phyloP scores from a whole-genome alignment of 768 basidiomycete species.

The Xerocomellus intermedius region DNA sequence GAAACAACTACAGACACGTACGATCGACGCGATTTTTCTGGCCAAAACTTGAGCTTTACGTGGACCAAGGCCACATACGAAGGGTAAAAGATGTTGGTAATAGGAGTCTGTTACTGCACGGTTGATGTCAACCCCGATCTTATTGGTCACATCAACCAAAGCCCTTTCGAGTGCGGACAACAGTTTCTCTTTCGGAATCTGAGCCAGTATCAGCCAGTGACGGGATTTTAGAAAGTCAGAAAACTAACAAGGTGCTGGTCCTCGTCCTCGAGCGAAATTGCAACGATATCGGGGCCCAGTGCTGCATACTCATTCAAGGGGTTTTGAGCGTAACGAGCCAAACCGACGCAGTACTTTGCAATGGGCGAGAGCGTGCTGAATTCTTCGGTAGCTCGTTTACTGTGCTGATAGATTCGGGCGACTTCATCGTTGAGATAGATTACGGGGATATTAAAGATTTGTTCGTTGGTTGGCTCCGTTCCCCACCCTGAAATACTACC shows the following conservation, averaged over 20 bases:
- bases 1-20: slow-evolving; percentile 36
- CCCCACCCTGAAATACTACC: slow-evolving; percentile 24
- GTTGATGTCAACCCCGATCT: slow-evolving; percentile 95
- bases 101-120: slow-evolving; percentile 85
- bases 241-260: slow-evolving; percentile 77
- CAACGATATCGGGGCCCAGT: slow-evolving; percentile 77
- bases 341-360: slow-evolving; percentile 89
- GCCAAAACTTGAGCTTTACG: slow-evolving; percentile 86
- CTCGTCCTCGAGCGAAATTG: slow-evolving; percentile 81
- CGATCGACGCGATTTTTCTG: slow-evolving; percentile 75
- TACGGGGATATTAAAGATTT: slow-evolving; percentile 62
- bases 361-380: slow-evolving; percentile 73
- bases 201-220: slow-evolving; percentile 6
- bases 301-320: slow-evolving; percentile 95
- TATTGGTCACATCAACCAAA: slow-evolving; percentile 87
- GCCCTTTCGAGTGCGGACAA: slow-evolving; percentile 78
- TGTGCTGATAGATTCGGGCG: slow-evolving; percentile 91
- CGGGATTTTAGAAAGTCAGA: not conserved
- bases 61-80: slow-evolving; percentile 91
- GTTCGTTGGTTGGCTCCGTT: slow-evolving; percentile 37
- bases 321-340: slow-evolving; percentile 91
- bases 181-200: slow-evolving; percentile 88
- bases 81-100: slow-evolving; percentile 85
- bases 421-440: slow-evolving; percentile 89
- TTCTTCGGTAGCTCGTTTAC: slow-evolving; percentile 79